These are phyloP conservation scores for Pilatotrama ljubarskyi DNA, from an alignment of 768 basidiomycete genomes.

Conservation along the genomic window DNA sequence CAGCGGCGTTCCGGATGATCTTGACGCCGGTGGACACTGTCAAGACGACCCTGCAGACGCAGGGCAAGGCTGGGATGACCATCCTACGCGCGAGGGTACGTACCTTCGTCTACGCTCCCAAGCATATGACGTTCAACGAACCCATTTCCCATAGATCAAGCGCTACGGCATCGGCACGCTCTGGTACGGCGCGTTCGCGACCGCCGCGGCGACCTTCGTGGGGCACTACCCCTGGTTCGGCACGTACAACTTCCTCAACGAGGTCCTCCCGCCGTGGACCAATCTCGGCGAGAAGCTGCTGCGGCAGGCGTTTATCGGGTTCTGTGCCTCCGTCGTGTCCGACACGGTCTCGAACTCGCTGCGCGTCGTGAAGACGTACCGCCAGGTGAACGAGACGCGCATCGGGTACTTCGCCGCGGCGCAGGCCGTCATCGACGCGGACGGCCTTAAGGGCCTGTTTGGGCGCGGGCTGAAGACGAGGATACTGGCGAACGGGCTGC, in stretches of 20 bases:
- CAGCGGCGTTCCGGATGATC: slow-evolving; percentile 87
- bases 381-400: slow-evolving; percentile 82
- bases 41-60: slow-evolving; percentile 94
- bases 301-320: slow-evolving; percentile 90
- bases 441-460: slow-evolving; percentile 80
- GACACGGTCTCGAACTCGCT: slow-evolving; percentile 88
- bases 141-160: too few species aligned
- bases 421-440: slow-evolving; percentile 66
- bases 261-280: slow-evolving; percentile 55
- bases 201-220: slow-evolving; percentile 91
- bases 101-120: neutral
- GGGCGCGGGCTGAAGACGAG: slow-evolving; percentile 90
- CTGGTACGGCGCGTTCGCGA: slow-evolving; percentile 92
- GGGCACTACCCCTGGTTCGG: slow-evolving; percentile 92
- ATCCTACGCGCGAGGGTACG: slow-evolving; percentile 68
- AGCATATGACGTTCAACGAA: too few species aligned
- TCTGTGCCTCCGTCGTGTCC: slow-evolving; percentile 80
- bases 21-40: slow-evolving; percentile 91
- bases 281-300: slow-evolving; percentile 57
- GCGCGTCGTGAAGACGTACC: slow-evolving; percentile 92
- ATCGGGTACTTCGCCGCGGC: slow-evolving; percentile 83
- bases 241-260: slow-evolving; percentile 82
- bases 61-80: slow-evolving; percentile 67
- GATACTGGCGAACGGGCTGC: slow-evolving; percentile 86
- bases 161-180: slow-evolving; percentile 74